A percentile compares a stretch with the other conserved stretches of the same genome.
These are phyloP conservation scores for Tuber umbilicatum DNA, from an alignment of 495 filamentous ascomycete species.

Conservation along the genomic window DNA sequence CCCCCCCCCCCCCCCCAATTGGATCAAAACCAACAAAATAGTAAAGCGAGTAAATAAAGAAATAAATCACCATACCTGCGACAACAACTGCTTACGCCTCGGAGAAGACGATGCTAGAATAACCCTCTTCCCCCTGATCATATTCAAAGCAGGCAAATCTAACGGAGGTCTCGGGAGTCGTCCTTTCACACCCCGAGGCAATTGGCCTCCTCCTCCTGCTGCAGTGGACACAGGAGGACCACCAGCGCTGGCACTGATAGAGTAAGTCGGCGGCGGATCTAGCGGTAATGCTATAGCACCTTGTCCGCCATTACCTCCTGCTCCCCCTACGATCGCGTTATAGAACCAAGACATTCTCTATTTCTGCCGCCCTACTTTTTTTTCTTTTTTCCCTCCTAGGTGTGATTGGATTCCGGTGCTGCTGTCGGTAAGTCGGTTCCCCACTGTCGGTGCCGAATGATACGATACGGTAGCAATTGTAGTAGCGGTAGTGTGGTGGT, in stretches of 20 bases:
- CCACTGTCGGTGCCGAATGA: background rate
- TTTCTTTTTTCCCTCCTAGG: background rate
- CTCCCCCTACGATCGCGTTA: background rate
- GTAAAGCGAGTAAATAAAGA: background rate
- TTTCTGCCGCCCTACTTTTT: background rate
- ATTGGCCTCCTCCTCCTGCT: constrained; percentile 5
- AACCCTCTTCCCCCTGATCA: constrained; percentile 64
- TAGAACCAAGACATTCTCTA: background rate
- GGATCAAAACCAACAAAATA: background rate
- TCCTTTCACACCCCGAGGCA: background rate
- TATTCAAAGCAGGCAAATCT: constrained; percentile 65
- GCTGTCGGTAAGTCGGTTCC: background rate
- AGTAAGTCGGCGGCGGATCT: constrained; percentile 4
- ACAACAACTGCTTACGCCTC: constrained; percentile 69
- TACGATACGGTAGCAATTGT: background rate
- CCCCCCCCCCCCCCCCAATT: background rate
- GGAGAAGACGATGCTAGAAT: constrained; percentile 87
- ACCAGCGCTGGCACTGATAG: background rate
- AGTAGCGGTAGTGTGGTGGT: background rate
- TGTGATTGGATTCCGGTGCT: background rate
- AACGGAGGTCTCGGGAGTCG: constrained; percentile 51
- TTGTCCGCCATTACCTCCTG: background rate
- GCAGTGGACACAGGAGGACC: constrained; percentile 39
- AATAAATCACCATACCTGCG: constrained; percentile 46
- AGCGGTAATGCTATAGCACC: constrained; percentile 4